Evolutionary conservation across 2,329 filamentous ascomycete genomes (phyloP), one percentile per base, ranked within the genome.

Genomic region (Ceratocystis cubensis): DNA sequence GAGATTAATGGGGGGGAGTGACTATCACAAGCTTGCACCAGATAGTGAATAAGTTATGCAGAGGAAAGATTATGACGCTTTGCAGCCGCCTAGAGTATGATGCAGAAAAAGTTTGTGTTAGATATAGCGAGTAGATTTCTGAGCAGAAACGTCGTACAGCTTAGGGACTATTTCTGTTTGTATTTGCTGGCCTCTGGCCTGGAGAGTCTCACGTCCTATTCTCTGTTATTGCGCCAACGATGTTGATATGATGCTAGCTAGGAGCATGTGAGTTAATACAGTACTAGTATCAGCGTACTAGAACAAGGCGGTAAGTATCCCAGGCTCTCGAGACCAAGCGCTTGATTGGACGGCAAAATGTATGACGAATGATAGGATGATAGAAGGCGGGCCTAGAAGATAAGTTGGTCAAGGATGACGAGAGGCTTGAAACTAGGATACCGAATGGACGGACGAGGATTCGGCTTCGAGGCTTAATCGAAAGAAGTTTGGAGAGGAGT

Each of bases 11-110:
- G 30, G 17, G 17, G 28, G 33, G 15, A 59, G 37, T 7, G 28
- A 59, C 56, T 59, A 59, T 59, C 56, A 37, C 56, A 59, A 59
- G 56, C 25, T 33, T 53, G 56, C 56, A 37, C 25, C 20, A 37
- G 56, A 37, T 37, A 37, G 56, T 13, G 30, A 59, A 30, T 59
- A n/a, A 33, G 28, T 59, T 17, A 41, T 41, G 56, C 13, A 59
- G 56, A 37, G 30, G 7, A 30, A 59, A 10, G 56, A 30, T 59
- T 37, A 59, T 59, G 13, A 59, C 56, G 56, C 56, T 59, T 37
- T 15, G 56, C 30, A 59, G 56, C 15, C 56, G 56, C 15, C 56
- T 33, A 30, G 28, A 59, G 33, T 37, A 59, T 37, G 56, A 59
- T 28, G 50, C 20, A 25, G 8, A 25, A 2, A 25, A 5, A n/a